phyloP scores from a whole-genome alignment of 1,139 yeast species.

The Hemisphaericaspora xylofermentans region DNA sequence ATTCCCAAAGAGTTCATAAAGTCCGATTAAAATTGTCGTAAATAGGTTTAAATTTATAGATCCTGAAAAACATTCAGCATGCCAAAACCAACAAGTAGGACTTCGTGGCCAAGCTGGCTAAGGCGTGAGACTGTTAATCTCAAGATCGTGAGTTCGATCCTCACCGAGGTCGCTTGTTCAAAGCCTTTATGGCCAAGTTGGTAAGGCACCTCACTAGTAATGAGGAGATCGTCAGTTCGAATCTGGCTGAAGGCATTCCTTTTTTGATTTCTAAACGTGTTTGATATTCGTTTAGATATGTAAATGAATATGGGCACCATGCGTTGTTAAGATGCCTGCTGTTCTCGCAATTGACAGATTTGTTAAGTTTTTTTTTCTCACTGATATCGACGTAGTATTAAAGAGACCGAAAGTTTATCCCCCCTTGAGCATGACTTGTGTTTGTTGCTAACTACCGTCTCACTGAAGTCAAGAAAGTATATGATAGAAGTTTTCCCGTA shows the following conservation, averaged over 20 bases:
- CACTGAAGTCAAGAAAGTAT: too few relatives aligned
- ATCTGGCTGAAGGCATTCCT: conserved; percentile 70
- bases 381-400: too few relatives aligned
- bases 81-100: conserved; percentile 13
- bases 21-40: background rate
- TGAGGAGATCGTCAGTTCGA: conserved; percentile 89
- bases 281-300: background rate
- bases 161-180: conserved; percentile 31
- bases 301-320: too few relatives aligned
- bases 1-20: background rate
- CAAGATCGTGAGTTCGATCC: conserved; percentile 45
- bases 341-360: too few relatives aligned
- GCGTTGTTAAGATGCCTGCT: background rate
- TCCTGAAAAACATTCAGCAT: background rate
- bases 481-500: too few relatives aligned
- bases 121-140: conserved; percentile 46
- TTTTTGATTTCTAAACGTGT: conserved; percentile 15
- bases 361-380: too few relatives aligned
- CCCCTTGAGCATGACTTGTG: too few relatives aligned
- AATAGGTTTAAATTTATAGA: background rate
- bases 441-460: too few relatives aligned
- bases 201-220: conserved; percentile 91
- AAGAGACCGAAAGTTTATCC: too few relatives aligned
- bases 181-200: conserved; percentile 72
- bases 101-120: conserved; percentile 46